These are phyloP conservation scores for Berberis vulgaris DNA, from an alignment of 164 flowering plant species.

Conservation along the genomic window DNA sequence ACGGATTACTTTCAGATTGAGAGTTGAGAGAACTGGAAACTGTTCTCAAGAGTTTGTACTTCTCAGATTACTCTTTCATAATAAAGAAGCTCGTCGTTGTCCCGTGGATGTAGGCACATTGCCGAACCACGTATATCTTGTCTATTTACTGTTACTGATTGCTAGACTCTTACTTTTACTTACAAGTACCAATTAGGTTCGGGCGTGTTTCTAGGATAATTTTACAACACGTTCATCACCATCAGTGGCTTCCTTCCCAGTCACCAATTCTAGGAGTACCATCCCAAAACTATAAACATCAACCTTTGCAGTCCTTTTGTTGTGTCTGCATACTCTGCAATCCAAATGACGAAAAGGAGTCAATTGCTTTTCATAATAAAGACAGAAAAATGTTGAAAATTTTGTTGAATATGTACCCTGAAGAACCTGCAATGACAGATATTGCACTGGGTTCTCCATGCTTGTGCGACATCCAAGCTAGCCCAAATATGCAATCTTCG, in stretches of 20 bases:
- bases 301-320: conserved; percentile 58
- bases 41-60: too few relatives aligned
- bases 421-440: conserved; percentile 76
- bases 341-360: neutral
- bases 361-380: neutral
- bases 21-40: too few relatives aligned
- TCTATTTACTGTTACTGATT: too few relatives aligned
- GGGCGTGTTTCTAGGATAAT: too few relatives aligned
- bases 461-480: conserved; percentile 56
- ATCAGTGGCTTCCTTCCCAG: conserved; percentile 53
- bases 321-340: conserved; percentile 68
- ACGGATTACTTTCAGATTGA: too few relatives aligned
- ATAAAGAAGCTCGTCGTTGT: too few relatives aligned
- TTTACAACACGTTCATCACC: conserved; percentile 53
- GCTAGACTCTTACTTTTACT: too few relatives aligned
- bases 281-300: conserved; percentile 92
- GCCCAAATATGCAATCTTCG: conserved; percentile 81
- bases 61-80: too few relatives aligned
- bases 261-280: conserved; percentile 67
- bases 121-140: too few relatives aligned
- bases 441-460: conserved; percentile 42
- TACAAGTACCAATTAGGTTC: too few relatives aligned
- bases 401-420: conserved; percentile 46
- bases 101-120: too few relatives aligned
- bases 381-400: neutral